These are phyloP conservation scores for Cucumis cinereus DNA, from an alignment of 306 rosid species.

Conservation along the genomic window DNA sequence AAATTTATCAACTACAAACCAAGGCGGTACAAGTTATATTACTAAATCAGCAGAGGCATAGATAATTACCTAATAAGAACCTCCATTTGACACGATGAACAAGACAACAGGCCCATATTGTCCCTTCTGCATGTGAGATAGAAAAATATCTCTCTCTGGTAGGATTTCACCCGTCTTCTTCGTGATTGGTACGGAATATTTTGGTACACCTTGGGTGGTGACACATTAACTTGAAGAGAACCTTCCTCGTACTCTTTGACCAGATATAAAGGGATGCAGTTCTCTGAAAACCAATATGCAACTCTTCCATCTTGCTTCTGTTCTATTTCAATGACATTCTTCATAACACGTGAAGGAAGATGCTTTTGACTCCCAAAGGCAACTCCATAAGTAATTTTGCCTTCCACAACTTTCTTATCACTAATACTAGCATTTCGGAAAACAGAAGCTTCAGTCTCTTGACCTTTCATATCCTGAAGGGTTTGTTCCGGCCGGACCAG, in stretches of 20 bases:
- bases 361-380: conserved; percentile 85
- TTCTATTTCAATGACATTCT: conserved; percentile 61
- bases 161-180: conserved; percentile 32
- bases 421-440: conserved; percentile 80
- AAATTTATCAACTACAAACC: conserved; percentile 6
- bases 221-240: conserved; percentile 15
- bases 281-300: conserved; percentile 77
- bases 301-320: conserved; percentile 40
- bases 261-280: conserved; percentile 73
- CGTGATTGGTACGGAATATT: conserved; percentile 28
- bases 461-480: conserved; percentile 62
- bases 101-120: conserved; percentile 40
- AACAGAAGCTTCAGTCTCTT: conserved; percentile 78
- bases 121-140: conserved; percentile 84
- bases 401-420: conserved; percentile 48
- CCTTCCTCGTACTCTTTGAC: conserved; percentile 69
- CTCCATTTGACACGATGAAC: conserved; percentile 59
- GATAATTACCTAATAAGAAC: conserved; percentile 42
- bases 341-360: conserved; percentile 88
- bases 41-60: background rate
- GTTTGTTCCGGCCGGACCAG: conserved; percentile 89
- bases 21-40: background rate
- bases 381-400: conserved; percentile 46
- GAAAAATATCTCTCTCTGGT: conserved; percentile 48
- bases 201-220: conserved; percentile 27